These are phyloP conservation scores for Linnemannia hyalina DNA, from an alignment of 192 early-diverging fungal genomes.

Conservation along the genomic window DNA sequence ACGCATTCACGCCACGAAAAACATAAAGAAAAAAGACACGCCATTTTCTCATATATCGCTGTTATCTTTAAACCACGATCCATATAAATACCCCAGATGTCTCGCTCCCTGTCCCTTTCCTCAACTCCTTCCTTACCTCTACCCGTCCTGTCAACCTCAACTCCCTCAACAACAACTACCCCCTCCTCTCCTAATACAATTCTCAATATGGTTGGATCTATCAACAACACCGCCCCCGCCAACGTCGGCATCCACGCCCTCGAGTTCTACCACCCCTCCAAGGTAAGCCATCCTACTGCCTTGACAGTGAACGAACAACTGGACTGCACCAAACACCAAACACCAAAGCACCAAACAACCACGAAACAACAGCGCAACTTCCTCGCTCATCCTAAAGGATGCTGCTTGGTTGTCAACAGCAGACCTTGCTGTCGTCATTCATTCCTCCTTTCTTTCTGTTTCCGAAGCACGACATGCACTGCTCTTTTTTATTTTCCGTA, in stretches of 20 bases:
- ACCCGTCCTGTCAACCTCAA: neutral
- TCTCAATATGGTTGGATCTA: conserved; percentile 45
- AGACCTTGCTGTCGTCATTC: no score
- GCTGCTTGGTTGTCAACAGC: no score
- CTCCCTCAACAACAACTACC: conserved; percentile 10
- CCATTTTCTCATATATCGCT: neutral
- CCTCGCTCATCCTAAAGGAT: neutral
- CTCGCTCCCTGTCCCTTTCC: conserved; percentile 11
- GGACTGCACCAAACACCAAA: neutral
- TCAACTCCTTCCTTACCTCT: conserved; percentile 8
- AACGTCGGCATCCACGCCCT: conserved; percentile 76
- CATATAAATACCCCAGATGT: conserved; percentile 15
- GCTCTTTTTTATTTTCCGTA: neutral
- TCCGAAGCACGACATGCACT: neutral
- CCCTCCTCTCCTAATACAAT: neutral
- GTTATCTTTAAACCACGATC: conserved; percentile 7
- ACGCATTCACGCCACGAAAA: neutral
- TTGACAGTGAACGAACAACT: no score
- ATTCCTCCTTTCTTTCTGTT: neutral
- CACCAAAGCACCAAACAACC: no score
- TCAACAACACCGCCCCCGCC: conserved; percentile 61
- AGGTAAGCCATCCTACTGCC: conserved; percentile 17
- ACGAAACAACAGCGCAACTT: no score
- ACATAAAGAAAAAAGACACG: neutral
- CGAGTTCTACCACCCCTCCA: conserved; percentile 75